phyloP scores from a whole-genome alignment of 148 eudicot species.

The Fagopyrum esculentum region DNA sequence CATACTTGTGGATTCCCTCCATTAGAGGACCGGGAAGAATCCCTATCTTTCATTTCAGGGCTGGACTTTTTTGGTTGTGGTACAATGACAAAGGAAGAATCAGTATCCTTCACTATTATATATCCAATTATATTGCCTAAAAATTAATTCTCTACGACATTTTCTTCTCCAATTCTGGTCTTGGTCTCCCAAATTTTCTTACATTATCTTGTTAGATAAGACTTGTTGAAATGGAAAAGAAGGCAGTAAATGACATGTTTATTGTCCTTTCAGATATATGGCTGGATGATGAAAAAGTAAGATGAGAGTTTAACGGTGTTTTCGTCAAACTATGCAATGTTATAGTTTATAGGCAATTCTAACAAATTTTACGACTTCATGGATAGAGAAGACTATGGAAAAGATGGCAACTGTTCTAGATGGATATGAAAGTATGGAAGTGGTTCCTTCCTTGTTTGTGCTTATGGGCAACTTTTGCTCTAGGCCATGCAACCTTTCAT shows the following conservation, averaged over 20 bases:
- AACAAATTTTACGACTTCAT: slow-evolving; percentile 23
- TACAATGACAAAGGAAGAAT: slow-evolving; percentile 61
- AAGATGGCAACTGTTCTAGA: slow-evolving; percentile 63
- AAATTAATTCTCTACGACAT: background rate
- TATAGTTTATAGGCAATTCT: slow-evolving; percentile 11
- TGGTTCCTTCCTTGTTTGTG: slow-evolving; percentile 95
- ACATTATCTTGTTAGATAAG: slow-evolving; percentile 38
- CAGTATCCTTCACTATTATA: slow-evolving; percentile 37
- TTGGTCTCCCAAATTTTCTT: slow-evolving; percentile 17
- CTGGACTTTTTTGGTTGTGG: slow-evolving; percentile 86
- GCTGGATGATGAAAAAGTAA: slow-evolving; percentile 80
- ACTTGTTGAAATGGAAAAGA: slow-evolving; percentile 67
- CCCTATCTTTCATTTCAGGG: slow-evolving; percentile 57
- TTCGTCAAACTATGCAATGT: background rate
- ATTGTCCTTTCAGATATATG: slow-evolving; percentile 81
- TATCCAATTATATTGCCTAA: slow-evolving; percentile 10
- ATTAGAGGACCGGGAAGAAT: slow-evolving; percentile 76
- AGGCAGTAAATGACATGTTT: slow-evolving; percentile 91
- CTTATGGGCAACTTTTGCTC: slow-evolving; percentile 94
- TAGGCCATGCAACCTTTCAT: slow-evolving; percentile 78
- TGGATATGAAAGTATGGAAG: slow-evolving; percentile 74
- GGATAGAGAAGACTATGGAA: slow-evolving; percentile 65
- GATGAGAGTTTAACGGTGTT: slow-evolving; percentile 4
- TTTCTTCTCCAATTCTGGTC: background rate
- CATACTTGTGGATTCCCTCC: slow-evolving; percentile 99